A percentile compares a stretch with the other conserved stretches of the same genome.
phyloP scores from a whole-genome alignment of 257 asterid species.

The Plantago major region DNA sequence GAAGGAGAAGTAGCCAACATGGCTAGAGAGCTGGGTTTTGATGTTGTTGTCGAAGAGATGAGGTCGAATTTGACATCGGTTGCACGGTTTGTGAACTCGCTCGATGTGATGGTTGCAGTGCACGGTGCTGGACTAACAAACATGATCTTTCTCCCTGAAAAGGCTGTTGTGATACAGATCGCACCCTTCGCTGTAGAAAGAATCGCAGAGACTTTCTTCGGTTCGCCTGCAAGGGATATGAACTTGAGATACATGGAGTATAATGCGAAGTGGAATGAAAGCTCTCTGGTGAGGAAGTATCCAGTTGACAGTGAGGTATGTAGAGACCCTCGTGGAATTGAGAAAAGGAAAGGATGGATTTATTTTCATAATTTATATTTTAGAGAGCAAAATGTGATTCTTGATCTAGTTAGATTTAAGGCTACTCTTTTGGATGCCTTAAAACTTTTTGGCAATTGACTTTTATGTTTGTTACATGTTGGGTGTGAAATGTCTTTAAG shows the following conservation, averaged over 20 bases:
- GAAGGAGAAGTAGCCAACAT: background rate
- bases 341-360: background rate
- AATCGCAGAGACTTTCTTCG: background rate
- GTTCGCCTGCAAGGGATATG: constrained; percentile 5
- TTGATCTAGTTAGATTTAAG: constrained; percentile 3
- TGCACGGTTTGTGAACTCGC: constrained; percentile 20
- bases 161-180: constrained; percentile 39
- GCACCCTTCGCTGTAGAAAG: constrained; percentile 17
- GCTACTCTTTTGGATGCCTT: constrained; percentile 1
- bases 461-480: background rate
- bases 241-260: constrained; percentile 4
- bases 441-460: background rate
- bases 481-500: no score
- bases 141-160: constrained; percentile 45
- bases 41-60: constrained; percentile 2
- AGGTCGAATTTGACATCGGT: background rate
- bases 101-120: constrained; percentile 42
- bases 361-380: background rate
- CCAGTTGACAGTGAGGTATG: background rate
- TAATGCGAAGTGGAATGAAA: background rate
- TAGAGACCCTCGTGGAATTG: background rate
- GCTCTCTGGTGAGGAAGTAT: background rate
- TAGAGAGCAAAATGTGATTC: background rate
- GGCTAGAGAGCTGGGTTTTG: constrained; percentile 2
- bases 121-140: constrained; percentile 55